These are phyloP conservation scores for Pleurotus cornucopiae DNA, from an alignment of 768 basidiomycete genomes.

Conservation along the genomic window DNA sequence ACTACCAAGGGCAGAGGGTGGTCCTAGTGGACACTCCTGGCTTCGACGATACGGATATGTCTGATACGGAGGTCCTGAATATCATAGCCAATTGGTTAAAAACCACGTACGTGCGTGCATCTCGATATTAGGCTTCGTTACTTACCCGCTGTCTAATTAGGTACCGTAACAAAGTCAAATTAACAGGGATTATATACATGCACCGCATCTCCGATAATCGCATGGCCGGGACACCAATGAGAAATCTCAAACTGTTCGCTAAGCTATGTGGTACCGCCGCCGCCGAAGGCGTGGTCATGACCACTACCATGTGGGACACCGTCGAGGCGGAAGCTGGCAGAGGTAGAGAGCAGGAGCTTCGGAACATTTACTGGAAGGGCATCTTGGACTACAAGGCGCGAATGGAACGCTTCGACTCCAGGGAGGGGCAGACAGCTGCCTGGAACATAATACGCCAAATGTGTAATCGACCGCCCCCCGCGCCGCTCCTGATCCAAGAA, in stretches of 20 bases:
- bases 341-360: constrained; percentile 21
- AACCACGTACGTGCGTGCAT: constrained; percentile 12
- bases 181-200: constrained; percentile 26
- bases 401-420: neutral
- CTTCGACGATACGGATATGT: constrained; percentile 20
- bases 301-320: constrained; percentile 45
- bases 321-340: constrained; percentile 9
- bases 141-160: constrained; percentile 12
- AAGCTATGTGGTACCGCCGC: constrained; percentile 41
- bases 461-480: neutral
- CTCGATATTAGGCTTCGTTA: neutral
- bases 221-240: constrained; percentile 37
- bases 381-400: constrained; percentile 9
- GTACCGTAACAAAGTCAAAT: constrained; percentile 21
- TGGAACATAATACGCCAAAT: neutral
- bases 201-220: constrained; percentile 30
- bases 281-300: constrained; percentile 42
- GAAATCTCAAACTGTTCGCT: constrained; percentile 43
- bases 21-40: constrained; percentile 26
- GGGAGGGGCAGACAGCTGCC: neutral
- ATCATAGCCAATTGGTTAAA: constrained; percentile 21
- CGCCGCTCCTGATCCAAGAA: constrained; percentile 8
- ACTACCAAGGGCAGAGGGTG: constrained; percentile 9
- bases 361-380: constrained; percentile 12
- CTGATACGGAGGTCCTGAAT: constrained; percentile 19